A percentile compares a stretch with the other conserved stretches of the same genome.
phyloP scores from a whole-genome alignment of 2,329 filamentous ascomycete genomes.

The Tolypocladium endophyticum region DNA sequence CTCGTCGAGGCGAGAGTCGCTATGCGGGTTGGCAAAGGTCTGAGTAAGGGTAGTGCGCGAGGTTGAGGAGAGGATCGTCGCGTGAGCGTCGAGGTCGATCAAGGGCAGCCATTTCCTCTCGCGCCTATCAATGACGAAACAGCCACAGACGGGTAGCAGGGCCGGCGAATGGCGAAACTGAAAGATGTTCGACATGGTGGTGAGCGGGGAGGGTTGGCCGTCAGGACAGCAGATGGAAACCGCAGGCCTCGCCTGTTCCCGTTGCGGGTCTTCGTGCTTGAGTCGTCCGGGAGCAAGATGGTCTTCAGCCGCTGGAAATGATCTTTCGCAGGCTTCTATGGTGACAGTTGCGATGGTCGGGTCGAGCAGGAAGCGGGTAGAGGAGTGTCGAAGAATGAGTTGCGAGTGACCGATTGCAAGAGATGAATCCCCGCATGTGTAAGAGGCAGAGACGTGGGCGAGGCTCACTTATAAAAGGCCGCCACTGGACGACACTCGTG shows the following conservation, averaged over 20 bases:
- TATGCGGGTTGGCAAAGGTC: conserved; percentile 49
- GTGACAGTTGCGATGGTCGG: not conserved
- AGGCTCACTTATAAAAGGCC: not conserved
- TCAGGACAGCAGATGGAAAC: not conserved
- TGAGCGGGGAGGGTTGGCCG: not conserved
- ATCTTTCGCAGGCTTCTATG: not conserved
- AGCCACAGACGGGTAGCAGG: conserved; percentile 17
- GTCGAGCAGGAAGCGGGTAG: not conserved
- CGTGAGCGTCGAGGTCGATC: conserved; percentile 44
- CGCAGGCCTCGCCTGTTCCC: not conserved
- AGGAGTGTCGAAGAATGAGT: not conserved
- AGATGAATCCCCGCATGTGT: not conserved
- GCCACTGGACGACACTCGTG: not conserved
- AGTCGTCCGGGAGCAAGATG: not conserved
- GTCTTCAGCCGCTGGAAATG: not conserved
- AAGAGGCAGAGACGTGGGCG: not conserved
- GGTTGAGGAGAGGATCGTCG: conserved; percentile 47
- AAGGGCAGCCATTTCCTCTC: conserved; percentile 42
- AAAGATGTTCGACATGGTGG: not conserved
- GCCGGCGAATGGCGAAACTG: not conserved
- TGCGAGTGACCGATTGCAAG: not conserved
- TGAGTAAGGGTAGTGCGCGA: conserved; percentile 39
- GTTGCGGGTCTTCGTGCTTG: not conserved
- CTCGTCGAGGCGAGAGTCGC: conserved; percentile 22
- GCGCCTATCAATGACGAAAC: conserved; percentile 17